Evolutionary conservation across 768 basidiomycete species (phyloP), one percentile per base, ranked within the genome.

Genomic region (Xanthoconium stramineum): DNA sequence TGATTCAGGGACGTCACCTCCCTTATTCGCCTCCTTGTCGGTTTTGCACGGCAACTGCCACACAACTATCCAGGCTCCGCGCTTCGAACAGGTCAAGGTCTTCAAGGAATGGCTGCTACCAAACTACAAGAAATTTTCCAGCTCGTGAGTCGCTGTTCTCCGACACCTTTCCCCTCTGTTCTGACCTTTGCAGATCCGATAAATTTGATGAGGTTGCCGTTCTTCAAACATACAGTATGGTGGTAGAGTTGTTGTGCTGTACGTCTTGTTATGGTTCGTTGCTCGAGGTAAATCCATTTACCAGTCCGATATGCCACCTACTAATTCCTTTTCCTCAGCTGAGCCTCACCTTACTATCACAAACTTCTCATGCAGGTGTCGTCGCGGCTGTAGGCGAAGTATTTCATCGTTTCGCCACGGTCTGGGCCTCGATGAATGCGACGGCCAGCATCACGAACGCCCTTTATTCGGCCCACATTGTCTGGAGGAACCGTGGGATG

Each of bases 91-190:
- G 72, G 82, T 89, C 37, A 77, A 85, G 61, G 81, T 81, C 10
- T 79, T 91, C 52, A 78, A 76, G 52, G 80, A 83, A 47, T 93
- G 91, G 91, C 74, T 93, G 33, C 67, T 89, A n/a, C 91, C 90
- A 4, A 74, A 83, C 28, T 76, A 88, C 40, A 79, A 79, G 60
- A 83, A 81, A 58, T 72, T 77, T 53, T 71, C 86, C 13, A 56
- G 72, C 10, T 76, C 72, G 88, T 88, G 61, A 55, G 74, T 65
- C 6, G 9, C 38, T 17, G 0, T n/a, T n/a, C 8, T 30, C 33
- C 11, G 36, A 10, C 14, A 10, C 17, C 5, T 32, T 46, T 42
- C 8, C 8, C 4, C 35, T 9, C 9, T 3, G 0, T 9, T 24
- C 49, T 47, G 57, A 58, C 38, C 9, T 28, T 51, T 43, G 7